Base-by-base conservation (phyloP, 192 early-diverging fungal genomes). In the Rhizoclosmatium globosum region DNA sequence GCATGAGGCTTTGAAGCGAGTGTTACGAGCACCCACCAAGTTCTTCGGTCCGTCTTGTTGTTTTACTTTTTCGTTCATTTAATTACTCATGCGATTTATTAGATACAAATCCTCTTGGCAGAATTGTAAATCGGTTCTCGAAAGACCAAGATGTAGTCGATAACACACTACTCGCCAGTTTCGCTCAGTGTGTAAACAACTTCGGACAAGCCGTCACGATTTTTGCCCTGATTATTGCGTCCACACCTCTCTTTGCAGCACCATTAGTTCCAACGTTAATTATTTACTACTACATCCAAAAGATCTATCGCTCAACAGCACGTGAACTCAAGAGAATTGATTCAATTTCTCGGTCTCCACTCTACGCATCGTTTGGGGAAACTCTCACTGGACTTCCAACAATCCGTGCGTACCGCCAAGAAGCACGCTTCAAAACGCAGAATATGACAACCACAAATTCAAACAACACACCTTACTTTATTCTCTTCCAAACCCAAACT, bases 241-340 rank as follows among this genome's bases (percentile, higher is more conserved):
- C 85, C 31, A 88, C 88, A 43, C 95, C 95, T 0, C 77, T 89
- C 46, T 97, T 97, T 76, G 77, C 91, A 61, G 85, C 86, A 9
- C 91, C 95, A 0, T 79, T 96, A 15, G 81, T 90, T 17, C 93
- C 94, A 1, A 86, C 97, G 23, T 69, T 95, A 21, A 70, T 88
- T 4, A 58, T 92, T n/a, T 96, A 96, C 82, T 93, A 91, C 79
- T 82, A 85, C 45, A 79, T 94, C 9, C 92, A 94, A n/a, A 75
- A 85, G 7, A 85, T 95, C 45, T 98, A 97, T 83, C 85, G 94
- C 45, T 78, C 90, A 2, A 91, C 92, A 2, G 93, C 92, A 0
- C 92, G 84, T 50, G 81, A 79, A 39, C 19, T 84, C 19, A 84
- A 84, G 73, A 74, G 82, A 19, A 15, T 84, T 15, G 82, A 84